A percentile compares a stretch with the other conserved stretches of the same genome.
These are phyloP conservation scores for Nakaseomyces uthaithaninus DNA, from an alignment of 1,139 yeast genomes.

Conservation along the genomic window DNA sequence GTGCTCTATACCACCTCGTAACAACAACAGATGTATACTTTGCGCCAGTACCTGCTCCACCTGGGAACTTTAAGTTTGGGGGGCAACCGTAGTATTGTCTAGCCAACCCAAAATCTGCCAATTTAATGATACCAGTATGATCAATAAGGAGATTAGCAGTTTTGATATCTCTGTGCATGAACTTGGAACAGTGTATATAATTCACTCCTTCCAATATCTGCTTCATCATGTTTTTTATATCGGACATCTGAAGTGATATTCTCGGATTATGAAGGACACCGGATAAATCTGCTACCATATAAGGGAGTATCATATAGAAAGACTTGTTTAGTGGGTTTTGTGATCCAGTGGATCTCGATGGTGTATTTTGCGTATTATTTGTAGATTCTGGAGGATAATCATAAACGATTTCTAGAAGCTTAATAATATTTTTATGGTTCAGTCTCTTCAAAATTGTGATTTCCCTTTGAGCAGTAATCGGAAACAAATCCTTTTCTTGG, in stretches of 20 bases:
- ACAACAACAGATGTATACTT: conserved; percentile 87
- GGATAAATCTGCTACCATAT: conserved; percentile 87
- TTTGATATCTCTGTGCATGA: conserved; percentile 85
- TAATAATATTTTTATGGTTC: conserved; percentile 63
- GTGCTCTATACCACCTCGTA: conserved; percentile 96
- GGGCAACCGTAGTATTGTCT: conserved; percentile 65
- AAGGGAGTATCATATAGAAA: conserved; percentile 86
- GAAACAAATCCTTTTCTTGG: conserved; percentile 85
- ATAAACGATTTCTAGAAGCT: conserved; percentile 73
- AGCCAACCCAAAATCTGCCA: conserved; percentile 93
- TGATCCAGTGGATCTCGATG: conserved; percentile 33
- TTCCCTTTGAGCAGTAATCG: conserved; percentile 92
- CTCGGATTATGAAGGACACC: conserved; percentile 84
- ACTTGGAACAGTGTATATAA: conserved; percentile 64
- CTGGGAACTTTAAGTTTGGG: conserved; percentile 47
- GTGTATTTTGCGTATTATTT: conserved; percentile 36
- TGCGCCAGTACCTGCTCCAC: conserved; percentile 59
- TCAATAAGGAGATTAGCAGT: conserved; percentile 87
- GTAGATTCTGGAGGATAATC: conserved; percentile 40
- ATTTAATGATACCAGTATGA: conserved; percentile 64
- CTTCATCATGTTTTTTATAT: conserved; percentile 74
- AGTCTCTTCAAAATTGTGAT: conserved; percentile 72
- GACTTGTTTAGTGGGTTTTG: conserved; percentile 27
- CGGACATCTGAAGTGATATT: conserved; percentile 51
- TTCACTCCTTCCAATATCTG: conserved; percentile 76